Evolutionary conservation across 163 green algal species (phyloP), one percentile per base, ranked within the genome.

Genomic region (Smithsoniella earleae): DNA sequence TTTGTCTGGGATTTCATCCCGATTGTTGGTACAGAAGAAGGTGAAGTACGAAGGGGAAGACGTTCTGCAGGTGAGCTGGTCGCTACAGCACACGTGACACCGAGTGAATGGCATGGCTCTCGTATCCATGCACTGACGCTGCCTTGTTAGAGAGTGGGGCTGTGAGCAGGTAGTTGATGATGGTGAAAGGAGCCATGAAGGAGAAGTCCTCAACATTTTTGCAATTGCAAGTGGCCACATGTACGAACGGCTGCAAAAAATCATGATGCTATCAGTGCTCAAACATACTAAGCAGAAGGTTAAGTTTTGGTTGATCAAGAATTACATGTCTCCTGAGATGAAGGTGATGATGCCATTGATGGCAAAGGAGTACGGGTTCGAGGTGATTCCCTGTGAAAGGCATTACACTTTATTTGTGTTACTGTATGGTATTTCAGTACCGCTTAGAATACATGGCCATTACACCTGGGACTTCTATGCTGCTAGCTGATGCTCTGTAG

Each of bases 261-360:
- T 99, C 82, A 99, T 99, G 94, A 88, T 98, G 22, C 84, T 98
- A 3, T 90, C 78, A 0, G 91, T 95, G 44, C 74, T 95, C 37
- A 87, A 90, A n/a, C 86, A 92, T 82, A 97, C 93, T 34, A 89
- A 89, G 74, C 43, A 2, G 65, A 83, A 80, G 62, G 79, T 98
- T 58, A 99, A 98, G 82, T 97, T 99, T 75, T 99, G 94, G 94
- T 96, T 99, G 77, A 98, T 99, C 77, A 96, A 96, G 63, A 99
- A 99, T 82, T 99, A 98, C 87, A 95, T 98, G 86, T 92, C 82
- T 10, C 94, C 94, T 1, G 80, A 86, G 62, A 91, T 95, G 82
- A 89, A 91, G 78, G 76, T 86, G 36, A 89, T 95, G 46, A 80
- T 98, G 5, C 93, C 94, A 2, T 76, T 85, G 45, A 94, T 99